phyloP scores from a whole-genome alignment of 371 early-diverging fungal genomes.

The Coemansia sp. region DNA sequence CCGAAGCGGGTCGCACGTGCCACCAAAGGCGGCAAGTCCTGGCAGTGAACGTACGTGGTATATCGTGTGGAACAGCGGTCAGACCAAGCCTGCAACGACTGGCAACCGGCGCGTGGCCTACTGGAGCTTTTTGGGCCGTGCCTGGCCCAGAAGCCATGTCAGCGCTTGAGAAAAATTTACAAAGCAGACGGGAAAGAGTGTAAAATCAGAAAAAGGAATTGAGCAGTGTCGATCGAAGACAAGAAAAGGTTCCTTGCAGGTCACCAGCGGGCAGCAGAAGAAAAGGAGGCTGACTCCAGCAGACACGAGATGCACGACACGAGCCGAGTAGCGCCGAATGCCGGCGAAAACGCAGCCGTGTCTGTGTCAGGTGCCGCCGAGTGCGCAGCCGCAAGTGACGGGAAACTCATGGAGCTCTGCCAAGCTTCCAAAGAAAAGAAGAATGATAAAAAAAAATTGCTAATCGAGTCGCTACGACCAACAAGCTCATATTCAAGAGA shows the following conservation, averaged over 20 bases:
- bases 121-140: not conserved
- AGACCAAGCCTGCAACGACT: conserved; percentile 25
- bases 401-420: too few species aligned
- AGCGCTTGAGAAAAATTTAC: not conserved
- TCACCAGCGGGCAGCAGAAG: not conserved
- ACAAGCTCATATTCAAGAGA: too few species aligned
- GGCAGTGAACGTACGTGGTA: conserved; percentile 22
- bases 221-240: conserved; percentile 2
- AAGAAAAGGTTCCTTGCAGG: conserved; percentile 1
- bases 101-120: conserved; percentile 7
- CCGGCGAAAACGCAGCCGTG: not conserved
- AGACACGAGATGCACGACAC: conserved; percentile 5
- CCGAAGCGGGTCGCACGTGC: not conserved
- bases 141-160: not conserved
- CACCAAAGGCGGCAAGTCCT: not conserved
- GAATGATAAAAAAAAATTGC: too few species aligned
- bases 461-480: too few species aligned
- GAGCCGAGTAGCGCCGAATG: not conserved
- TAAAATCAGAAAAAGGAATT: not conserved
- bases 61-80: conserved; percentile 17
- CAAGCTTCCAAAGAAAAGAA: too few species aligned
- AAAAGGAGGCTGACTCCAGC: conserved; percentile 1
- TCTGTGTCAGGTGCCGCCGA: not conserved
- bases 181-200: not conserved
- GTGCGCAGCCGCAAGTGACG: too few species aligned